Percentiles rank a stretch among this genome's conserved stretches.
Conservation (phyloP, 805 yeast genomes). For the Kurtzmaniella fragi region DNA sequence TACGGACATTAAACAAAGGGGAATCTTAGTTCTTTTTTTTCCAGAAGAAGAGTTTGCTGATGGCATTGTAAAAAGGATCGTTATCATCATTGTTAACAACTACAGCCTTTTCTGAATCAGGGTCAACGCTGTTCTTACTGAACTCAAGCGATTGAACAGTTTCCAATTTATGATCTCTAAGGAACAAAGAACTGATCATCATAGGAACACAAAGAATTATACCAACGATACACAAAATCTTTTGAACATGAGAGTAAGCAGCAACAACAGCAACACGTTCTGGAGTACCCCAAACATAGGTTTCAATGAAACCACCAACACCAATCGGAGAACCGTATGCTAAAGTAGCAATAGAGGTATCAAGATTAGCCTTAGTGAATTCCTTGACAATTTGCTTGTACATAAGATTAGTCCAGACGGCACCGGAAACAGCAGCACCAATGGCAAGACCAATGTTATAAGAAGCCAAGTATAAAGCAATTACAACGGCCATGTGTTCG, state of each 20-base stretch:
- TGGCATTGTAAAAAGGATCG: conserved; percentile 6
- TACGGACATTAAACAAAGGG: no score
- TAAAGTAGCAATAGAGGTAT: conserved; percentile 18
- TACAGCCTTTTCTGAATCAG: conserved; percentile 13
- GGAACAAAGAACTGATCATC: conserved; percentile 40
- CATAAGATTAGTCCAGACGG: conserved; percentile 62
- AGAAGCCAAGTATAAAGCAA: conserved; percentile 52
- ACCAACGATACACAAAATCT: conserved; percentile 52
- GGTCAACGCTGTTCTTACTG: conserved; percentile 10
- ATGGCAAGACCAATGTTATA: conserved; percentile 62
- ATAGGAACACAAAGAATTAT: conserved; percentile 51
- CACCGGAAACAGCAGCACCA: conserved; percentile 63
- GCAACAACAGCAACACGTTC: conserved; percentile 52
- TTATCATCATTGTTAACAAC: conserved; percentile 21
- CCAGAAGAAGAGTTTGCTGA: no score
- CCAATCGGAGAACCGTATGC: conserved; percentile 42
- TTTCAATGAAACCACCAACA: conserved; percentile 34
- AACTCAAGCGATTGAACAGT: conserved; percentile 22
- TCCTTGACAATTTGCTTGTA: conserved; percentile 38
- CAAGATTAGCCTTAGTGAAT: conserved; percentile 19
- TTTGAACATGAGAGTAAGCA: conserved; percentile 58
- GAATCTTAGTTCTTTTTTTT: no score
- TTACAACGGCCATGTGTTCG: conserved; percentile 58
- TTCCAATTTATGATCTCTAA: conserved; percentile 49
- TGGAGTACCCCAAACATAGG: conserved; percentile 59